Evolutionary conservation across 257 asterid species (phyloP).

Genomic region (Fraxinus cuspidata): DNA sequence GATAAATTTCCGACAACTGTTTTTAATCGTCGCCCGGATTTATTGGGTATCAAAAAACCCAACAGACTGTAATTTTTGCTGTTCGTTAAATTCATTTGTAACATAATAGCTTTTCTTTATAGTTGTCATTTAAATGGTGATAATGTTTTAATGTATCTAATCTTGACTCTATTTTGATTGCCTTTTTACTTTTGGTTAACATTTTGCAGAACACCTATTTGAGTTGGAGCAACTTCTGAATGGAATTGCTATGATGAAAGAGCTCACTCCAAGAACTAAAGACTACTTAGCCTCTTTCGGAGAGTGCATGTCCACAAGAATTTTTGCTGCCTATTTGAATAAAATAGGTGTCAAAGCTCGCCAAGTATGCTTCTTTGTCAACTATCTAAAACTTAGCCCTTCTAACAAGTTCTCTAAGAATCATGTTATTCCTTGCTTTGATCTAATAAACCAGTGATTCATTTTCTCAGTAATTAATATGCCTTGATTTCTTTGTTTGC

Average conservation of each 20-base stretch:
- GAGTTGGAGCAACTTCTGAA: constrained; percentile 76
- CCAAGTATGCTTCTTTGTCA: constrained; percentile 51
- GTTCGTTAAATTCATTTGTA: constrained; percentile 11
- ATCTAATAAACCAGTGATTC: not conserved
- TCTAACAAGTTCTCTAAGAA: not conserved
- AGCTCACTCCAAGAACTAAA: constrained; percentile 73
- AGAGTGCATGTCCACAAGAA: constrained; percentile 90
- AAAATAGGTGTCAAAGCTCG: constrained; percentile 66
- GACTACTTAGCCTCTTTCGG: constrained; percentile 89
- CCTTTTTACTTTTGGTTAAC: constrained; percentile 11
- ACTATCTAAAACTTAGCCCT: not conserved
- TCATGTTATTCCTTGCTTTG: not conserved
- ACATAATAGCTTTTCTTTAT: not conserved
- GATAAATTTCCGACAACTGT: too few relatives aligned
- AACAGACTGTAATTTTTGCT: constrained; percentile 9
- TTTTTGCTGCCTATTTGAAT: constrained; percentile 77
- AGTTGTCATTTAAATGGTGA: not conserved
- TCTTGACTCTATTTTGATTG: too few relatives aligned
- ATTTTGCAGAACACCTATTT: constrained; percentile 53
- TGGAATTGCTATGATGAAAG: constrained; percentile 79
- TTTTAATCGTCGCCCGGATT: too few relatives aligned
- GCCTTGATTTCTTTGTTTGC: not conserved
- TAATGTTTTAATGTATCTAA: not conserved
- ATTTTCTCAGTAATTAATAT: not conserved
- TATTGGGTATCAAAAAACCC: too few relatives aligned